phyloP scores from a whole-genome alignment of 345 rosid genomes.

The Hibiscus mutabilis region DNA sequence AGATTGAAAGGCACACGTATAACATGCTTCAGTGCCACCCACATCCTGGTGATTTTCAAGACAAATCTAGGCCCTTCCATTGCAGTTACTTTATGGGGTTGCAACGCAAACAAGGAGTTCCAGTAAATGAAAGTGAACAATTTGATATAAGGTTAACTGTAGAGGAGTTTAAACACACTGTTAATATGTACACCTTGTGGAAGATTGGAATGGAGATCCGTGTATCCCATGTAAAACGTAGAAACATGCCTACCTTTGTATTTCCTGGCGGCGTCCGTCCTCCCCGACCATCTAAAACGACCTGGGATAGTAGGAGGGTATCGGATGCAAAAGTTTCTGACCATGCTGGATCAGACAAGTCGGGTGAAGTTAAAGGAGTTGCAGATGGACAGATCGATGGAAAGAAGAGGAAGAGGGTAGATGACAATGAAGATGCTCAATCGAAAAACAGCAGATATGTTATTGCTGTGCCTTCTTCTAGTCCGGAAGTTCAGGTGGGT shows the following conservation, averaged over 20 bases:
- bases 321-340: conserved; percentile 40
- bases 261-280: conserved; percentile 83
- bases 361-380: conserved; percentile 46
- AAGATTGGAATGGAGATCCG: conserved; percentile 82
- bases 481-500: conserved; percentile 38
- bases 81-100: conserved; percentile 90
- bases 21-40: conserved; percentile 95
- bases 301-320: conserved; percentile 65
- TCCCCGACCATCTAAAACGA: conserved; percentile 48
- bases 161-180: conserved; percentile 72
- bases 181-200: conserved; percentile 51
- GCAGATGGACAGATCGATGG: conserved; percentile 51
- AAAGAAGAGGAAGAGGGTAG: conserved; percentile 57
- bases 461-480: conserved; percentile 26
- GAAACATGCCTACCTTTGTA: conserved; percentile 68
- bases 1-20: conserved; percentile 87
- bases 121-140: conserved; percentile 63
- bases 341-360: conserved; percentile 33
- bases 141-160: conserved; percentile 91
- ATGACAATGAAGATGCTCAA: conserved; percentile 35
- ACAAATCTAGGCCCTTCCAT: conserved; percentile 58
- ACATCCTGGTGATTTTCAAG: conserved; percentile 77
- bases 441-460: conserved; percentile 22
- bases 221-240: conserved; percentile 69
- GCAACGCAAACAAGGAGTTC: conserved; percentile 88